Conservation (phyloP, 805 yeast genomes). For the Saccharomycopsis fermentans region DNA sequence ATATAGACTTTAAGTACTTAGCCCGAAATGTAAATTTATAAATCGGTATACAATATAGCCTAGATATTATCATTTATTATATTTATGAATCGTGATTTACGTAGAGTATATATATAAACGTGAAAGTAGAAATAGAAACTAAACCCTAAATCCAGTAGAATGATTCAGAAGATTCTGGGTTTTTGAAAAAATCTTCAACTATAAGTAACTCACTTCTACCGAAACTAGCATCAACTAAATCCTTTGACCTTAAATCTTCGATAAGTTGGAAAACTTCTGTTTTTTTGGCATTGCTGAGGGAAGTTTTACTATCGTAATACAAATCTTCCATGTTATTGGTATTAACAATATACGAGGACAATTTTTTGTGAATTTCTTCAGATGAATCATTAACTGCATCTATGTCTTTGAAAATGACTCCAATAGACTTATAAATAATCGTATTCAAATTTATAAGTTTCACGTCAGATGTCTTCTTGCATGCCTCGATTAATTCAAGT, state of each 20-base stretch:
- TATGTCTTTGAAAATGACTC: conserved; percentile 4
- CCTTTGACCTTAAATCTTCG: neutral
- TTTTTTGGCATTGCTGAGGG: neutral
- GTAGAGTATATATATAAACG: no score
- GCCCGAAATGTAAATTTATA: no score
- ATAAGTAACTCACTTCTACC: neutral
- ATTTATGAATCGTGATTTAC: no score
- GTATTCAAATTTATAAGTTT: conserved; percentile 8
- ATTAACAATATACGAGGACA: neutral
- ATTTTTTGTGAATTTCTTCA: neutral
- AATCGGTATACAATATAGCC: no score
- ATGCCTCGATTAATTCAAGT: neutral
- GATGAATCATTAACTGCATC: conserved; percentile 3
- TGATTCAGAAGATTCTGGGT: neutral
- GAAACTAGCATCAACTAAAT: neutral
- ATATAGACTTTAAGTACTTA: no score
- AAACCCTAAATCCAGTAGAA: neutral
- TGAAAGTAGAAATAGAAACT: no score
- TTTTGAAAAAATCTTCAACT: neutral
- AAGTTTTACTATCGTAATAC: neutral
- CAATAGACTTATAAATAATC: conserved; percentile 10
- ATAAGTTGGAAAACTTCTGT: neutral
- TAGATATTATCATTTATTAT: no score
- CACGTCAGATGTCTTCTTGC: neutral
- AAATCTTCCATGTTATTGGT: neutral